Evolutionary conservation across 768 basidiomycete genomes (phyloP), one percentile per base, ranked within the genome.

Genomic region (Tricholoma sp.): DNA sequence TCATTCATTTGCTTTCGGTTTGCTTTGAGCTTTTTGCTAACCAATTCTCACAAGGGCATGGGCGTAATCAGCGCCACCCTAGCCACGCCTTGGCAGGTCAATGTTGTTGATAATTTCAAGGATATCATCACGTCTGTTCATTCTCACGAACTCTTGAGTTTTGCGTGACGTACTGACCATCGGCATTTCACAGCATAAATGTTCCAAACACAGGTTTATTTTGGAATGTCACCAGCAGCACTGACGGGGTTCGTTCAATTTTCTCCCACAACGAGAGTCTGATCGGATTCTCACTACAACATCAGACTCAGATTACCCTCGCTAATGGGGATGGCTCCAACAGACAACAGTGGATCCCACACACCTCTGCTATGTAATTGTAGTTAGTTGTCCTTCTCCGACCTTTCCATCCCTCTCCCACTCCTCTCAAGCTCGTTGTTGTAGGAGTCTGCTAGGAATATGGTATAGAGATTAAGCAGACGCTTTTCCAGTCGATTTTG

Each of bases 81-180:
- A 11, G n/a, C 50, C 27, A 51, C 34, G 50, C 50, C 50, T 19
- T 51, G 50, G 50, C 22, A 51, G 27, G 34, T 51, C 50, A 51
- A 31, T 34, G 14, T 21, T 21, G 50, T 31, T 32, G 50, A 35
- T 35, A 6, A 14, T 11, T 19, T 2, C 3, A n/a, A 6, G n/a
- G 31, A 51, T n/a, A 51, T 5, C 21, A 22, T 51, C 27, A 34
- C 50, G 50, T 51, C 18, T 22, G 50, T 34, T 14, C 16, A 18
- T 51, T 35, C 29, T 34, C n/a, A 34, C 11, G 32, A 27, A 18
- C 37, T 39, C 37, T n/a, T n/a, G n/a, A n/a, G n/a, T n/a, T n/a
- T n/a, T 35, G 37, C 14, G 4, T 7, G 10, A 4, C 19, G 31
- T 16, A 51, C 31, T 39, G 37, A 51, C 3, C 21, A 24, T 51